Evolutionary conservation across 192 early-diverging fungal genomes (phyloP), one percentile per base, ranked within the genome.

Genomic region (Coemansia sp.): DNA sequence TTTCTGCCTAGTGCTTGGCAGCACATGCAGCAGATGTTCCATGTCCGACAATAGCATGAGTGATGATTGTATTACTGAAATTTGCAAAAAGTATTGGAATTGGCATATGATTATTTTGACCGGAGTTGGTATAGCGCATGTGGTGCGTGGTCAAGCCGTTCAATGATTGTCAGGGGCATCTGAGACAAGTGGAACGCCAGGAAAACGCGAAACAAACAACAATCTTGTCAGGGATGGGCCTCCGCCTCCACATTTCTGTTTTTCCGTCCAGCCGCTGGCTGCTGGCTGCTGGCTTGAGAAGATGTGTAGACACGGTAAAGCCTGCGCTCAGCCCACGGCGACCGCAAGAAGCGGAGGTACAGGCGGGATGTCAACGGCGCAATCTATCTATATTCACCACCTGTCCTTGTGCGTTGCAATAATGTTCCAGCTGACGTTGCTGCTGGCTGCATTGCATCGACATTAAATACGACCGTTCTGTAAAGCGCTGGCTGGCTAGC

Each of bases 181-280:
- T 46, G 11, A 46, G 39, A 46, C 39, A 46, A 46, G 39, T 14
- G 39, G 39, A 14, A 10, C 27, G 17, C 39, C 39, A 46, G 14
- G 11, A 46, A 9, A 46, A 46, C 39, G 39, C 39, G 39, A 46
- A 46, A 46, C 39, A 46, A 46, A 46, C 39, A 46, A 46, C 39
- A 46, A 46, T 46, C 2, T 46, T 14, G 39, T 3, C 39, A 46
- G 39, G 39, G 39, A 46, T 46, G 39, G 39, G 17, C 39, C 11
- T 46, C 39, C 39, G 39, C 57, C 57, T 59, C 30, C 57, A 39
- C 57, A 59, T 59, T 29, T 31, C 33, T 59, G 57, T 59, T 59
- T 59, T 59, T 59, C 57, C 57, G 57, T 59, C 39, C 11, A 46
- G 39, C 39, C 11, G 39, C 39, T 46, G 39, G 39, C 39, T 17